Evolutionary conservation across 352 stramenopile genomes (phyloP).

Genomic region (Phytophthora cactorum): DNA sequence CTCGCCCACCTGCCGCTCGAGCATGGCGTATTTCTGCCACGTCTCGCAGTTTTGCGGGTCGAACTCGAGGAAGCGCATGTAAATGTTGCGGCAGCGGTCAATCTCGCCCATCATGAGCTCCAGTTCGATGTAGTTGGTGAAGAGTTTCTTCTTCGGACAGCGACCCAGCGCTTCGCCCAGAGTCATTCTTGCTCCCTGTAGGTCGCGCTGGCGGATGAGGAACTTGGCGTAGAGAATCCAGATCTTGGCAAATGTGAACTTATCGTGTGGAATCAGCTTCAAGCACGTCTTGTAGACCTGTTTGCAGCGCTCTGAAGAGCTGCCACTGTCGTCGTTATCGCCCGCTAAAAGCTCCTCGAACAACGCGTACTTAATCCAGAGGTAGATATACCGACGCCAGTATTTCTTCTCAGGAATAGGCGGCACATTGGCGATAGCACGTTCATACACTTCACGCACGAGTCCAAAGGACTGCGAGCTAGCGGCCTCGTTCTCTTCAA

Average conservation of each 20-base stretch:
- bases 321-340: conserved; percentile 53
- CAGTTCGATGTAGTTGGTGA: conserved; percentile 94
- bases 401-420: conserved; percentile 96
- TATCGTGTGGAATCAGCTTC: conserved; percentile 93
- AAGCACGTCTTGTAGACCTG: conserved; percentile 97
- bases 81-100: conserved; percentile 94
- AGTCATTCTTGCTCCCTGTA: conserved; percentile 90
- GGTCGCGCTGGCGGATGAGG: conserved; percentile 94
- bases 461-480: conserved; percentile 57
- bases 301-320: conserved; percentile 69
- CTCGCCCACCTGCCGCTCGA: conserved; percentile 97
- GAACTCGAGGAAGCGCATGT: conserved; percentile 88
- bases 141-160: conserved; percentile 94
- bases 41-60: conserved; percentile 91
- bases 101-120: conserved; percentile 98
- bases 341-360: conserved; percentile 96
- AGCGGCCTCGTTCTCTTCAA: conserved; percentile 94
- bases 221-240: conserved; percentile 98
- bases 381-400: conserved; percentile 99
- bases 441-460: conserved; percentile 96
- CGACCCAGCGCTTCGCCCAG: conserved; percentile 95
- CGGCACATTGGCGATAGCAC: conserved; percentile 94
- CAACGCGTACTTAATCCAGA: conserved; percentile 99
- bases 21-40: conserved; percentile 96
- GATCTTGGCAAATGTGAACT: conserved; percentile 99